Evolutionary conservation across 1,284 basidiomycete genomes (phyloP), one percentile per base, ranked within the genome.

Genomic region (Ganoderma boninense): DNA sequence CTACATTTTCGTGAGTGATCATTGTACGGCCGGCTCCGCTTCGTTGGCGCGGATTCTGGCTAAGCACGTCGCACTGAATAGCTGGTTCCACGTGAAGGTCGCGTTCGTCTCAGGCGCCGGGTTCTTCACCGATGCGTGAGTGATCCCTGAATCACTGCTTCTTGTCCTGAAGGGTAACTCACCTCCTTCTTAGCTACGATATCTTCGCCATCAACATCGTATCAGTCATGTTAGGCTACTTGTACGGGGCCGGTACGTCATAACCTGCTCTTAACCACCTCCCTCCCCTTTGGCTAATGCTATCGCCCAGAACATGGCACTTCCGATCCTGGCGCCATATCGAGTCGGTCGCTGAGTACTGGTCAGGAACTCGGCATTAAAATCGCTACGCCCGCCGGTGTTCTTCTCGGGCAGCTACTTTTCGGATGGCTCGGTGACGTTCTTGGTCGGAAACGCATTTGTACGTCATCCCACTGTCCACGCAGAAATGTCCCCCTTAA

Each of bases 71-170:
- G 32, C 35, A 44, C 26, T 4, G 40, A 6, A 7, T 65, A 83
- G 81, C 3, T 81, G 84, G 85, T 79, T 86, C 79, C 93, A 95
- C 77, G 86, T 91, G 69, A 94, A 92, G 78, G 86, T 95, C 67
- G 89, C 88, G 78, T 73, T 90, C 62, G 92, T 95, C 13, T 93
- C 94, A 2, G 92, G 93, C 71, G 91, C 91, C 13, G 94, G 94
- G 61, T 95, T 95, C 84, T 95, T 95, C 83, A 94, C 94, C 43
- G 94, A 94, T 83, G 92, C 92, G 87, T 93, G 77, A 78, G 90
- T 81, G 74, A 23, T 11, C 8, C 20, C n/a, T 35, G 23, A 26
- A 23, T 5, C 8, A 60, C n/a, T 57, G 26, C 29, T 64, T 52
- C 42, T 16, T 61, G 32, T 23, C 57, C 52, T n/a, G 35, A 52